Percentiles rank a stretch among this genome's conserved stretches.
Conservation (phyloP, 805 yeast genomes). For the Isabelozyma rhagii region DNA sequence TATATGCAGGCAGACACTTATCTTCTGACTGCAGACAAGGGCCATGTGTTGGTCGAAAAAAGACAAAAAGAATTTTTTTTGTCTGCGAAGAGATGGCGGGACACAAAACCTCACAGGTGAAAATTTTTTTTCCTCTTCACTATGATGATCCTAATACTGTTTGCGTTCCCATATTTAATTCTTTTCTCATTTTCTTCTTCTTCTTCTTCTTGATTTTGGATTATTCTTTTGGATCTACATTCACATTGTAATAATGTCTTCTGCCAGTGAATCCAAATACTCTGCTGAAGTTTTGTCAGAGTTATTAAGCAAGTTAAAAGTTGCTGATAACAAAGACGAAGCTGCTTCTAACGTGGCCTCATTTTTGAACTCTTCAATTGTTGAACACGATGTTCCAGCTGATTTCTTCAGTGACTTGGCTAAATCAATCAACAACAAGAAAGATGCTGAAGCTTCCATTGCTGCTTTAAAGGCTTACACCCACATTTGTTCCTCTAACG, state of each 20-base stretch:
- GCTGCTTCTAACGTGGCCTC: conserved; percentile 89
- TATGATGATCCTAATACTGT: neutral
- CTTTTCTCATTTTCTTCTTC: conserved; percentile 11
- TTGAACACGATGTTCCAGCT: conserved; percentile 97
- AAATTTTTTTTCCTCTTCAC: conserved; percentile 1
- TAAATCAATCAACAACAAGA: conserved; percentile 77
- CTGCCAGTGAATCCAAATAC: conserved; percentile 59
- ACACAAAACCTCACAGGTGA: neutral
- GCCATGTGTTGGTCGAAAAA: neutral
- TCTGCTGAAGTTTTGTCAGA: conserved; percentile 83
- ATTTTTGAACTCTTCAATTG: conserved; percentile 93
- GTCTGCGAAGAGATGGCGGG: neutral
- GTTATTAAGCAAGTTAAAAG: conserved; percentile 87
- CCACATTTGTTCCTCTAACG: conserved; percentile 79
- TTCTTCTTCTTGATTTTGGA: conserved; percentile 9
- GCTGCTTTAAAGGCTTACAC: conserved; percentile 81
- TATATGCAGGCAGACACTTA: neutral
- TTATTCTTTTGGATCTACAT: conserved; percentile 4
- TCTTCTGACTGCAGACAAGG: neutral
- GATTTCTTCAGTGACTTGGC: conserved; percentile 77
- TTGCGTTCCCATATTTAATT: conserved; percentile 2
- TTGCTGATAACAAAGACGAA: conserved; percentile 84
- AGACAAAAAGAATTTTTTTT: neutral
- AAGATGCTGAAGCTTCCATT: conserved; percentile 58
- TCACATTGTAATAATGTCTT: conserved; percentile 41